Conservation (phyloP, 1,139 yeast genomes). For the Suhomyces chickasaworum region DNA sequence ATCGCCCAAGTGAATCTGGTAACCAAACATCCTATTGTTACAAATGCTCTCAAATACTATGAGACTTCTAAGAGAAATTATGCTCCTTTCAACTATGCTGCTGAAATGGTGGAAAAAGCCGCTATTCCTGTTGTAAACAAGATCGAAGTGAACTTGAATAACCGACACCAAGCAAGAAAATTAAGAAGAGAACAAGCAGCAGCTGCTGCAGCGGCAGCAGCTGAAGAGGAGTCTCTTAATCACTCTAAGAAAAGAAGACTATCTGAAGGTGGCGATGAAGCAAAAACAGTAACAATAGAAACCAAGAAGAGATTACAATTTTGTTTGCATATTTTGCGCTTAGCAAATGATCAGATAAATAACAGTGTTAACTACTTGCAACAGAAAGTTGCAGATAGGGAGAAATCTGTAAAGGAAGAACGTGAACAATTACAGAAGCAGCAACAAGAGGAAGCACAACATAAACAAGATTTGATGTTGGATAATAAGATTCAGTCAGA, state of each 20-base stretch:
- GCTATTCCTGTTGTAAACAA: conserved; percentile 58
- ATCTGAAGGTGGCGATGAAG: conserved; percentile 11
- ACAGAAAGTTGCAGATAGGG: conserved; percentile 32
- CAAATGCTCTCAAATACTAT: conserved; percentile 61
- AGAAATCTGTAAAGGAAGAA: conserved; percentile 19
- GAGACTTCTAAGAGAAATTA: conserved; percentile 55
- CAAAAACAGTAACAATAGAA: conserved; percentile 51
- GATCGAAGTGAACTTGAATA: conserved; percentile 49
- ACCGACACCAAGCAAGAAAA: conserved; percentile 34
- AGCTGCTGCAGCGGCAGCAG: conserved; percentile 13
- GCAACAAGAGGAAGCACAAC: conserved; percentile 14
- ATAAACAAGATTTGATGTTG: conserved; percentile 10
- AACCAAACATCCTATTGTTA: conserved; percentile 51
- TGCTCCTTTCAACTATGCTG: conserved; percentile 66
- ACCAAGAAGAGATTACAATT: conserved; percentile 71
- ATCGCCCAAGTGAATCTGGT: conserved; percentile 49
- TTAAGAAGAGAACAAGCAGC: conserved; percentile 26
- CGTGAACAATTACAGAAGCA: conserved; percentile 18
- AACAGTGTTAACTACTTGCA: conserved; percentile 66
- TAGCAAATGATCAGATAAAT: conserved; percentile 74
- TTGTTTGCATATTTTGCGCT: conserved; percentile 68
- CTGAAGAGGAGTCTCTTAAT: conserved; percentile 8
- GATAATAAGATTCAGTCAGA: conserved; percentile 12
- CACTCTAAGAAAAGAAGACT: conserved; percentile 27
- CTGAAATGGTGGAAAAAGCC: conserved; percentile 65